These are phyloP conservation scores for Dendrostoma leiphaemia DNA, from an alignment of 2,329 filamentous ascomycete species.

Conservation along the genomic window DNA sequence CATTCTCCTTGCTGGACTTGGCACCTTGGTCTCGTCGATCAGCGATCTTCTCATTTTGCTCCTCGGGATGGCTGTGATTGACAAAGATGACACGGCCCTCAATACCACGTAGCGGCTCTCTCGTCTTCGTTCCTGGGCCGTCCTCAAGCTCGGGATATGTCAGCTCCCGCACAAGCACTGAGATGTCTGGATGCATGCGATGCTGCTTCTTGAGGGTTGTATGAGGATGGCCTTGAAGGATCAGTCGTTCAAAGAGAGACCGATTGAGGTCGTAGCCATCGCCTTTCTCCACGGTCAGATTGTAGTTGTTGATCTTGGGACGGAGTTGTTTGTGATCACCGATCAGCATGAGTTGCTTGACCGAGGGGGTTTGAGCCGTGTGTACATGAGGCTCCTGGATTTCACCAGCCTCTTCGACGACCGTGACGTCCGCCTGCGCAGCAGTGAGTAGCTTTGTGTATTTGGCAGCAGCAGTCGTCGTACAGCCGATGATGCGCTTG, in stretches of 20 bases:
- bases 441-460: conserved; percentile 52
- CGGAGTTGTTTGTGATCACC: conserved; percentile 73
- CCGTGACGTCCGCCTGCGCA: conserved; percentile 55
- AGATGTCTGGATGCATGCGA: conserved; percentile 68
- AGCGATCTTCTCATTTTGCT: conserved; percentile 35
- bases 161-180: conserved; percentile 51
- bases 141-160: conserved; percentile 64
- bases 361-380: conserved; percentile 52
- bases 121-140: conserved; percentile 43
- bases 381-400: conserved; percentile 68
- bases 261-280: conserved; percentile 65
- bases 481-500: conserved; percentile 66
- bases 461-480: conserved; percentile 68
- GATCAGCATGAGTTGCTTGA: conserved; percentile 66
- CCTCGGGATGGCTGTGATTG: conserved; percentile 59
- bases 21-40: conserved; percentile 50
- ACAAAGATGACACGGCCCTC: conserved; percentile 62
- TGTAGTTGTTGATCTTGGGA: conserved; percentile 63
- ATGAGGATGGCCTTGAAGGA: conserved; percentile 52
- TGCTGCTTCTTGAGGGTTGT: conserved; percentile 60
- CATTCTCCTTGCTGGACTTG: conserved; percentile 59
- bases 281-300: conserved; percentile 60
- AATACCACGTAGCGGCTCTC: conserved; percentile 54
- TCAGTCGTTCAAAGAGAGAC: conserved; percentile 68
- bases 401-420: conserved; percentile 73